Conservation (phyloP, 2,329 filamentous ascomycete genomes). For the Madurella mycetomatis region DNA sequence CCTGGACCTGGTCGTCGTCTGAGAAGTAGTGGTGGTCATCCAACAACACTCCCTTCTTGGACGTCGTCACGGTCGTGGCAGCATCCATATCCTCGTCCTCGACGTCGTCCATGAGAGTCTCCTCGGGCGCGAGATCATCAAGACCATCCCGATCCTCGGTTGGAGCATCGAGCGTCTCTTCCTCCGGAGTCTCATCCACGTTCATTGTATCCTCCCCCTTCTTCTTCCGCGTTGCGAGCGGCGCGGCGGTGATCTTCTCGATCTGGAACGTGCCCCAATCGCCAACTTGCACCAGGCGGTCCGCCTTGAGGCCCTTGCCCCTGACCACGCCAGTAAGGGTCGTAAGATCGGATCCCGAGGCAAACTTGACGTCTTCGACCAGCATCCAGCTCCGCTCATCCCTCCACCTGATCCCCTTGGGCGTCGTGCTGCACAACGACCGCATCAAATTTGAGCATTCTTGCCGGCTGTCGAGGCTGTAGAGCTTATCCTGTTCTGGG, state of each 20-base stretch:
- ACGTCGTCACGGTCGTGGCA: constrained; percentile 42
- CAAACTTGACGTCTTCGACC: constrained; percentile 75
- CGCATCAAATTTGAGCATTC: constrained; percentile 89
- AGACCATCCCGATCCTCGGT: constrained; percentile 79
- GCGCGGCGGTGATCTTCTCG: constrained; percentile 77
- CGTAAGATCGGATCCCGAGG: constrained; percentile 57
- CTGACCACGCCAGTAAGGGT: constrained; percentile 80
- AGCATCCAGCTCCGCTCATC: constrained; percentile 96
- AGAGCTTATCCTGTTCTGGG: constrained; percentile 84
- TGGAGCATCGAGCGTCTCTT: constrained; percentile 64
- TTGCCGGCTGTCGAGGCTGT: constrained; percentile 80
- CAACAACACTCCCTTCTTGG: constrained; percentile 81
- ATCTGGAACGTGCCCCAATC: constrained; percentile 95
- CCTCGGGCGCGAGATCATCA: constrained; percentile 79
- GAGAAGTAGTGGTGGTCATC: constrained; percentile 99
- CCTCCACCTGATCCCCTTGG: constrained; percentile 92
- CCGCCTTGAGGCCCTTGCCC: constrained; percentile 81
- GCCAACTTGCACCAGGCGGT: constrained; percentile 83
- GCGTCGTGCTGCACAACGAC: constrained; percentile 83
- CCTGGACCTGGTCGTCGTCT: constrained; percentile 67
- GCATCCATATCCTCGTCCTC: constrained; percentile 51
- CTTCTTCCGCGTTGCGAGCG: constrained; percentile 56
- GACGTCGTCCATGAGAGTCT: constrained; percentile 69
- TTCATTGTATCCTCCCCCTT: constrained; percentile 62
- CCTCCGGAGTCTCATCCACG: constrained; percentile 53